These are phyloP conservation scores for Paracoccidioides brasiliensis DNA, from an alignment of 2,329 filamentous ascomycete species.

Conservation along the genomic window DNA sequence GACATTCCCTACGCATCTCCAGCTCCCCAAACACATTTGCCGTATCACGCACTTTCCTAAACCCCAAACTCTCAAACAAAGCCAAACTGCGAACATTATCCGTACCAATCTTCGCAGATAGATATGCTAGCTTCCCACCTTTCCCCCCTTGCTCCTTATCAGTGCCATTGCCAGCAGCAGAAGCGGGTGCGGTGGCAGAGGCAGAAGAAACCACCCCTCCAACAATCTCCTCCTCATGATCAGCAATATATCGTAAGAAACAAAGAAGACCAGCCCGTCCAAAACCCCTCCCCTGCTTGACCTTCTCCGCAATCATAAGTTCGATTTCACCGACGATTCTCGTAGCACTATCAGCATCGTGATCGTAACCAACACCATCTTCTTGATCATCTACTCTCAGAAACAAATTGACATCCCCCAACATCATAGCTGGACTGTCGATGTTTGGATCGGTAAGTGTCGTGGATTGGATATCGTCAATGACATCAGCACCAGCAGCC, in stretches of 20 bases:
- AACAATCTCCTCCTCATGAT: slow-evolving; percentile 43
- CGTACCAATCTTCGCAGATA: slow-evolving; percentile 50
- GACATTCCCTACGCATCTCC: slow-evolving; percentile 38
- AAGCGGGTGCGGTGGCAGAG: not conserved
- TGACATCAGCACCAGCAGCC: not conserved
- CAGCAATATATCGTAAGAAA: slow-evolving; percentile 56
- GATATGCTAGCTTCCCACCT: slow-evolving; percentile 23
- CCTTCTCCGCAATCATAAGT: slow-evolving; percentile 63
- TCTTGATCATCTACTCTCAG: slow-evolving; percentile 46
- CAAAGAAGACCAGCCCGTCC: slow-evolving; percentile 52
- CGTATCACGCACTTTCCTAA: slow-evolving; percentile 36
- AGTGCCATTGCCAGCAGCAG: not conserved
- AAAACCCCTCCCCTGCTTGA: slow-evolving; percentile 48
- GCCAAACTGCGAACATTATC: slow-evolving; percentile 44
- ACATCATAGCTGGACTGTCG: slow-evolving; percentile 47
- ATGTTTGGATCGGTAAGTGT: slow-evolving; percentile 28
- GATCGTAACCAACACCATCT: slow-evolving; percentile 12
- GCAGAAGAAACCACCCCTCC: slow-evolving; percentile 35
- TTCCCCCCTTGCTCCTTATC: slow-evolving; percentile 7
- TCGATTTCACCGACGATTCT: slow-evolving; percentile 58
- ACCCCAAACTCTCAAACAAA: slow-evolving; percentile 49
- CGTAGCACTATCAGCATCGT: slow-evolving; percentile 8
- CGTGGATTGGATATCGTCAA: not conserved
- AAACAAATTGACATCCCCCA: slow-evolving; percentile 74
- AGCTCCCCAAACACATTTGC: slow-evolving; percentile 57